Evolutionary conservation across 2,329 filamentous ascomycete species (phyloP).

Genomic region (Sordariomycetes sp.): DNA sequence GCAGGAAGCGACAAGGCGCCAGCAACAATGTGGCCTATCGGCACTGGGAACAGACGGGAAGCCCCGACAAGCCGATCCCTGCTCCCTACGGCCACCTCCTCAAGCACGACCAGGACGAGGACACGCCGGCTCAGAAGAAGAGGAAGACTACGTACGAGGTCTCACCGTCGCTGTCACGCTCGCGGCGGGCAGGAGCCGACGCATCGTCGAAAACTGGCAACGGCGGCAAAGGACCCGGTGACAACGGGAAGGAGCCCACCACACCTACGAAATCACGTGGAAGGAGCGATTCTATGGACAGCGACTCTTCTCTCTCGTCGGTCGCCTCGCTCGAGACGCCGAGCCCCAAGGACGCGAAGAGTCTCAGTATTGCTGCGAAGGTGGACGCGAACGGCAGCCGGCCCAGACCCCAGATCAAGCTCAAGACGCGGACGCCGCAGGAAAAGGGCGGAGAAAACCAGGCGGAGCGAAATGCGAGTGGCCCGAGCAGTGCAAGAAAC

Average conservation of each 20-base stretch:
- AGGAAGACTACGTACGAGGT: slow-evolving; percentile 19
- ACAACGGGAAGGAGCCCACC: slow-evolving; percentile 8
- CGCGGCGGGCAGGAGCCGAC: not conserved
- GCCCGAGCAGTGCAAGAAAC: not conserved
- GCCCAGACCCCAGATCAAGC: not conserved
- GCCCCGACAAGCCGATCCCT: slow-evolving; percentile 30
- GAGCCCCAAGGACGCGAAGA: not conserved
- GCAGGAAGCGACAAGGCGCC: slow-evolving; percentile 47
- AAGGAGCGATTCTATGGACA: slow-evolving; percentile 25
- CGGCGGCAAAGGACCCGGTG: not conserved
- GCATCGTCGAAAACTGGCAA: not conserved
- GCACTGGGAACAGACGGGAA: not conserved
- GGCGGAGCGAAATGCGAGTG: not conserved
- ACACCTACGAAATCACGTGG: slow-evolving; percentile 24
- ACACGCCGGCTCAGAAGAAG: slow-evolving; percentile 23
- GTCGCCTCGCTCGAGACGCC: slow-evolving; percentile 11
- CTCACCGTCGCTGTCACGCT: slow-evolving; percentile 3
- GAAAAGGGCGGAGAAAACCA: not conserved
- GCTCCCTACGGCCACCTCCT: slow-evolving; percentile 39
- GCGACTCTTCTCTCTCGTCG: slow-evolving; percentile 31
- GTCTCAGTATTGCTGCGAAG: not conserved
- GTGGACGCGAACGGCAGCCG: not conserved
- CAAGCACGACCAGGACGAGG: slow-evolving; percentile 24
- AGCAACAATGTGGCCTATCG: slow-evolving; percentile 31
- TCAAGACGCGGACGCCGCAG: not conserved